A percentile compares a stretch with the other conserved stretches of the same genome.
Evolutionary conservation across 2,329 filamentous ascomycete species (phyloP).

Genomic region (Botrytis fragariae): DNA sequence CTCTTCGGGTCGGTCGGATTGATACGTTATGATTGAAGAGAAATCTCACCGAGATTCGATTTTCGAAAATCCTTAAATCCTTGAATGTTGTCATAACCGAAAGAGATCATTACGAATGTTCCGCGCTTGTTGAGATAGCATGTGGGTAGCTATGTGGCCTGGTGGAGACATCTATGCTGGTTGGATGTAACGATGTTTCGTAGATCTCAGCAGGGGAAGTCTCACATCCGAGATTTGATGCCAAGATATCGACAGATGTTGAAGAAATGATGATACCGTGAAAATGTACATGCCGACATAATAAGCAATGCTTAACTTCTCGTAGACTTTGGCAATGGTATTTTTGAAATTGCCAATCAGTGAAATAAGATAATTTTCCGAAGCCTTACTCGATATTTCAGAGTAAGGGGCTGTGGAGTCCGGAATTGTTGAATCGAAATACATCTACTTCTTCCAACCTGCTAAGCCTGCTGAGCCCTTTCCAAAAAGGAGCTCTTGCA

Average conservation of each 20-base stretch:
- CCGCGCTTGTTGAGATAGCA: slow-evolving; percentile 11
- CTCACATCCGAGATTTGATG: slow-evolving; percentile 13
- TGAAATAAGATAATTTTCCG: not conserved
- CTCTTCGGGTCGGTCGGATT: not conserved
- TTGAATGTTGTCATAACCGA: slow-evolving; percentile 1
- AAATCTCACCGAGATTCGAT: not conserved
- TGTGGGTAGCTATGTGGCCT: not conserved
- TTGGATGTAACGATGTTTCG: slow-evolving; percentile 2
- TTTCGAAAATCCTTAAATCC: not conserved
- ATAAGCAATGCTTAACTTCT: not conserved
- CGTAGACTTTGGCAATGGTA: not conserved
- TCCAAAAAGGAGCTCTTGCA: slow-evolving; percentile 8
- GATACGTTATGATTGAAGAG: not conserved
- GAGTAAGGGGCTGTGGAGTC: not conserved
- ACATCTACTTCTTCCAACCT: not conserved
- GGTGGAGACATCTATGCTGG: not conserved
- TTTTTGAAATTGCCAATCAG: slow-evolving; percentile 10
- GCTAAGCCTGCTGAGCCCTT: not conserved
- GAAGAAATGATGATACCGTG: slow-evolving; percentile 5
- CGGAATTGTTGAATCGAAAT: not conserved
- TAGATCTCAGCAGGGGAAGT: slow-evolving; percentile 9
- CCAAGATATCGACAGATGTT: slow-evolving; percentile 1
- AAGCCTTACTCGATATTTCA: not conserved
- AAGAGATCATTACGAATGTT: slow-evolving; percentile 9
- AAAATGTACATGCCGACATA: not conserved